Base-by-base conservation (phyloP, 1,284 basidiomycete genomes). In the Sanghuangporus weigelae region DNA sequence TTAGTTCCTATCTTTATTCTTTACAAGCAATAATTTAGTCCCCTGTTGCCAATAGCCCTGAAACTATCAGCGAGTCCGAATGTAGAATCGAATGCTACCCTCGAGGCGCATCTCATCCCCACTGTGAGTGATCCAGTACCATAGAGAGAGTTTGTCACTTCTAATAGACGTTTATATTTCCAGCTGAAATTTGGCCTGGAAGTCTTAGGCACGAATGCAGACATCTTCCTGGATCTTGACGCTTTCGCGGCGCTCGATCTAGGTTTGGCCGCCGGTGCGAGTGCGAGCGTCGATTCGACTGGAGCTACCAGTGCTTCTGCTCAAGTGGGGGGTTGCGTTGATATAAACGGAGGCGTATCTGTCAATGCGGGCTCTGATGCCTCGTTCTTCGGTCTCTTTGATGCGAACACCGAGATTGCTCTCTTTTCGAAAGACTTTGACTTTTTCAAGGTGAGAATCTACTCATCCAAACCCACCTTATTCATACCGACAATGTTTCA, bases 81-180 rank as follows among this genome's bases (percentile, higher is more conserved):
- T 38, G 73, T 78, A 40, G 70, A 69, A 8, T 75, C 77, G 11
- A 76, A 72, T 1, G 82, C 78, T 7, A 74, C 71, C 3, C 62
- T 84, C 44, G 69, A 73, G 31, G 81, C 78, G 2, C 81, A 84
- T 67, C 70, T 84, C 54, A 82, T 82, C 57, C 83, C 83, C 0
- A 74, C 73, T 10, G 73, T 73, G 51, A 21, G 69, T 57, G 16
- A 14, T 21, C 23, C 1, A 35, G 12, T 19, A 54, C 16, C 23
- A 6, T n/a, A 49, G 0, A 8, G 4, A 36, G 10, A 26, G n/a
- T 0, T 50, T 19, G 14, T n/a, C 21, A 31, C 14, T 60, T 10
- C 8, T 56, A 14, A 64, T 49, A 26, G 12, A 6, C 8, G 31
- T 36, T 40, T 19, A 44, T 11, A 11, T 26, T 19, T 39, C 36